These are phyloP conservation scores for Penicillium pancosmium DNA, from an alignment of 495 filamentous ascomycete species.

Conservation along the genomic window DNA sequence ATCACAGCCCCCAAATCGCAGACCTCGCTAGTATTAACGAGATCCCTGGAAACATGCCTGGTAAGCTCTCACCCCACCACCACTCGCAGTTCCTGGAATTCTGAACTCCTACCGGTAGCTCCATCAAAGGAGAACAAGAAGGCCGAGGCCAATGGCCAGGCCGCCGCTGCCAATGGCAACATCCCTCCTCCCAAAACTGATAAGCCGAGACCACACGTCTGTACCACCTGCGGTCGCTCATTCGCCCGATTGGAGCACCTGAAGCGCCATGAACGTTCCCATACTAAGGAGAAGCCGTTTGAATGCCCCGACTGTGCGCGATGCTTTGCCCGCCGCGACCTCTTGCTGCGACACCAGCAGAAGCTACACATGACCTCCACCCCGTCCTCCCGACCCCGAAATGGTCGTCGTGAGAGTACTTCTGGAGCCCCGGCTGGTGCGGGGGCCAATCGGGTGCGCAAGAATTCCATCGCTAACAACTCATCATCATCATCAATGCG, in stretches of 20 bases:
- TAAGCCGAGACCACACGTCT: conserved; percentile 95
- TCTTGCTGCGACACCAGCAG: conserved; percentile 95
- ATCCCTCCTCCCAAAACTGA: conserved; percentile 86
- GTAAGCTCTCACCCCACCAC: conserved; percentile 30
- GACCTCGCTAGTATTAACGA: conserved; percentile 53
- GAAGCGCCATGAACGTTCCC: conserved; percentile 96
- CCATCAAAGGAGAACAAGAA: conserved; percentile 37
- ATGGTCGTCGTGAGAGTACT: conserved; percentile 79
- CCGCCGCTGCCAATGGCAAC: conserved; percentile 28
- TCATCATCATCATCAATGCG: conserved; percentile 68
- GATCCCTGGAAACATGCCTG: conserved; percentile 44
- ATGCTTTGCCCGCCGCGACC: conserved; percentile 92
- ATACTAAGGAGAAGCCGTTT: conserved; percentile 99
- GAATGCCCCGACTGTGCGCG: conserved; percentile 94
- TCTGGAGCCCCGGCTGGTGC: conserved; percentile 66
- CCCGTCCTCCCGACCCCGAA: conserved; percentile 83
- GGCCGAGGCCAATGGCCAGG: conserved; percentile 37
- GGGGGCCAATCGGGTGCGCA: conserved; percentile 75
- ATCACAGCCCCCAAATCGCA: conserved; percentile 40
- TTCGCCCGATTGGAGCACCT: conserved; percentile 96
- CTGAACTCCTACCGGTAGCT: conserved; percentile 27
- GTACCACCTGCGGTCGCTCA: conserved; percentile 87
- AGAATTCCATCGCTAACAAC: conserved; percentile 81
- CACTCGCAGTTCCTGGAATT: conserved; percentile 13
- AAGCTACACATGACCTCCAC: conserved; percentile 98